Evolutionary conservation across 2,329 filamentous ascomycete species (phyloP).

Genomic region (Colletotrichum sp.): DNA sequence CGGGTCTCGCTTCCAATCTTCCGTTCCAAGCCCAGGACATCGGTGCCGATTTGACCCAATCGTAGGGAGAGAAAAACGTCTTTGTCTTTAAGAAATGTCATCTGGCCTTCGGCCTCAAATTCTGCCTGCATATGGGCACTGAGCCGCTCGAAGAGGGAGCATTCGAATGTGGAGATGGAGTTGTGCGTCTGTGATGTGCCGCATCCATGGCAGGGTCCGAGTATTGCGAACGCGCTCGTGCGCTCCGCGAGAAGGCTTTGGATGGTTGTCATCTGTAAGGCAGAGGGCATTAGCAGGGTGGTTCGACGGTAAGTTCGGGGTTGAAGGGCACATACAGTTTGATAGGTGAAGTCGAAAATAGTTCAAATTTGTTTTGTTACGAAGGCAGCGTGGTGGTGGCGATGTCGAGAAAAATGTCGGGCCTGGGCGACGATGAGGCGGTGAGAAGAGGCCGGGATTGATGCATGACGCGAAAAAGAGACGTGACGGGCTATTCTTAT

Average conservation of each 20-base stretch:
- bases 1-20: not conserved
- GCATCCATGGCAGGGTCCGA: not conserved
- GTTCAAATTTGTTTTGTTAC: not conserved
- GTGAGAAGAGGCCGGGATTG: not conserved
- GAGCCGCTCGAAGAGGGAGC: not conserved
- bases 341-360: not conserved
- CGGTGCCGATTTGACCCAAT: not conserved
- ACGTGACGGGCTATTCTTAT: not conserved
- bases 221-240: not conserved
- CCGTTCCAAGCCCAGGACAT: not conserved
- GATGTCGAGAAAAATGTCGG: not conserved
- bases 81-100: not conserved
- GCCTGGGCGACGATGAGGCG: not conserved
- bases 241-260: not conserved
- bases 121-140: not conserved
- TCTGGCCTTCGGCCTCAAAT: not conserved
- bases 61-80: accelerated
- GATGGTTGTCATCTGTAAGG: not conserved
- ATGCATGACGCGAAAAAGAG: not conserved
- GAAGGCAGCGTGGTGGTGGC: not conserved
- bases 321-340: not conserved
- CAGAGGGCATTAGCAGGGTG: not conserved
- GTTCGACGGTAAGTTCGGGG: not conserved
- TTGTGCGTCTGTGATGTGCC: not conserved
- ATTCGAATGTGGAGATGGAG: accelerated